These are phyloP conservation scores for Beauveria sp. DNA, from an alignment of 2,329 filamentous ascomycete species.

Conservation along the genomic window DNA sequence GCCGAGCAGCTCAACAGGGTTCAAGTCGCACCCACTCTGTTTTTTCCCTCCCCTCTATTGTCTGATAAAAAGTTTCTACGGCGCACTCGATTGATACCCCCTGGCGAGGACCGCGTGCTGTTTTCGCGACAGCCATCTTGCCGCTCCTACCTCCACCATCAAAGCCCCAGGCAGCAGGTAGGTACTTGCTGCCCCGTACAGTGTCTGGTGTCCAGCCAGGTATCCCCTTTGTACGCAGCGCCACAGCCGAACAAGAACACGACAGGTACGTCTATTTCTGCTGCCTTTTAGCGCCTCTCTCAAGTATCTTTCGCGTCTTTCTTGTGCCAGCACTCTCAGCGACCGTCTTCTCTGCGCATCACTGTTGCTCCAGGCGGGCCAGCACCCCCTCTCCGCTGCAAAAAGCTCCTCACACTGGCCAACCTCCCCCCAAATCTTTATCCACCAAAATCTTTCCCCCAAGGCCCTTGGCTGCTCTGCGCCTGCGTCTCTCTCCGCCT, in stretches of 20 bases:
- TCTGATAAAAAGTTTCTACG: neutral
- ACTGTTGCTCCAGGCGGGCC: neutral
- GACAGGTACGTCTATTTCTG: neutral
- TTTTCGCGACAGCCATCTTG: constrained; percentile 8
- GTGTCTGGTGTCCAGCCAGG: no score
- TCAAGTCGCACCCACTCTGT: constrained; percentile 2
- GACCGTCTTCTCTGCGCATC: neutral
- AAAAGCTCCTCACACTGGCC: neutral
- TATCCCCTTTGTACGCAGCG: neutral
- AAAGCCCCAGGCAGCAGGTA: neutral
- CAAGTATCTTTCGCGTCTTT: neutral
- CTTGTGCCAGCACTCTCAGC: neutral
- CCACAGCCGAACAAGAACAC: neutral
- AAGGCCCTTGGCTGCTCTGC: neutral
- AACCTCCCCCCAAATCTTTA: constrained; percentile 1
- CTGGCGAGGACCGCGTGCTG: neutral
- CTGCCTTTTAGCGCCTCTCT: no score
- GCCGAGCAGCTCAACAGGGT: neutral
- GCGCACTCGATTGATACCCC: neutral
- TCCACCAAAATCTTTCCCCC: constrained; percentile 2
- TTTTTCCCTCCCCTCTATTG: neutral
- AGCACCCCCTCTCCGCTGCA: neutral
- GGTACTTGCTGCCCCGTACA: neutral
- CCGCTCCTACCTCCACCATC: constrained; percentile 3
- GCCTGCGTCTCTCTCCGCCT: constrained; percentile 2